Evolutionary conservation across 257 asterid genomes (phyloP), one percentile per base, ranked within the genome.

Genomic region (Solanum clarkiae): DNA sequence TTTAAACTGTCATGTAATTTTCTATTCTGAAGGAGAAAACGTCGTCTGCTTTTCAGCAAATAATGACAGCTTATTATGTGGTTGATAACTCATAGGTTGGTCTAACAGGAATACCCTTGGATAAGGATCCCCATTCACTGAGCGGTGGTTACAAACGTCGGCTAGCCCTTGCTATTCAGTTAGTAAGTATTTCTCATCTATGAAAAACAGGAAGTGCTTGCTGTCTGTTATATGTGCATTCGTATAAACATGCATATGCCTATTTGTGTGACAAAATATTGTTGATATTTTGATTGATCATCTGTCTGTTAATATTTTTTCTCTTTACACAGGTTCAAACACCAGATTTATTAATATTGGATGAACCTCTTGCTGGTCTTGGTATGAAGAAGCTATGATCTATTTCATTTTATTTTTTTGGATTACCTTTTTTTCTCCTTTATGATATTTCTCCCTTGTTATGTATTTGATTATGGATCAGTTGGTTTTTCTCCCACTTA

Each of bases 281-380:
- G 77, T 51, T 63, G 29, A 32, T 47, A 60, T 55, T 17, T 84
- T 62, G 53, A 86, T 81, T 86, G 63, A 84, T 86, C 82, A 53
- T 85, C 81, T 89, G 71, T 70, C 86, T 86, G 81, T 87, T 72
- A 83, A 74, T 83, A 84, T 69, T 26, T 49, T 62, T 72, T 89
- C 62, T 62, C 82, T 77, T 85, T 85, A 47, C 90, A 85, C 93
- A 96, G 98, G 97, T 96, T 84, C 96, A 94, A 90, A 92, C 92
- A 90, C 98, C 99, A 42, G 93, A 92, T 86, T 91, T 96, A 71
- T 88, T 96, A 89, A 85, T 94, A 90, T 87, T 95, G 92, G 98
- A 95, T 71, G 98, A 96, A 91, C 99, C 99, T 88, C 99, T 96
- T 88, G 98, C 98, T 90, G 99, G 99, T 85, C 95, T 96, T 88